These are phyloP conservation scores for Oryza meyeriana DNA, from an alignment of 176 grass and related monocot species.

Conservation along the genomic window DNA sequence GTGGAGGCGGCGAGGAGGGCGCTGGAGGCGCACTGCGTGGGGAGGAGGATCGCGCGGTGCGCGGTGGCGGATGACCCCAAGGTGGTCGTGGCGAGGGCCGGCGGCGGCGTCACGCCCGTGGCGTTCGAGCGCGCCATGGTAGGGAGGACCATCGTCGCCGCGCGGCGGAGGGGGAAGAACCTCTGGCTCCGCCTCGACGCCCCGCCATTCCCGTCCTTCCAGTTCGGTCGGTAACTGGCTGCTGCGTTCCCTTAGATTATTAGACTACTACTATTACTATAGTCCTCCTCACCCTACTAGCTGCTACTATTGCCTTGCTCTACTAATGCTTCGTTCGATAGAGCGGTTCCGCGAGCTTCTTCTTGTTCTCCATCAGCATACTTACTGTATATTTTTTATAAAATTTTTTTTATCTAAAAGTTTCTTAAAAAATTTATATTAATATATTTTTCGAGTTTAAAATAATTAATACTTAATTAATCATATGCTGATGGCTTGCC, in stretches of 20 bases:
- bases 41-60: constrained; percentile 60
- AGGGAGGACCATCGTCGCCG: constrained; percentile 64
- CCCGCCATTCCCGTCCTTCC: constrained; percentile 87
- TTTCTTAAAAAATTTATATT: too few species aligned
- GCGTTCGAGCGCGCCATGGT: constrained; percentile 60
- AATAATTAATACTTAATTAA: too few species aligned
- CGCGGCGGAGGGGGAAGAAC: constrained; percentile 72
- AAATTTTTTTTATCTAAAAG: too few species aligned
- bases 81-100: constrained; percentile 45
- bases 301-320: neutral
- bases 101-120: constrained; percentile 21
- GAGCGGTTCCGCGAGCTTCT: too few species aligned
- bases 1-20: constrained; percentile 87
- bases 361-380: too few species aligned
- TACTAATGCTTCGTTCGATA: too few species aligned
- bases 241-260: neutral
- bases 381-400: too few species aligned
- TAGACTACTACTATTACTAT: too few species aligned
- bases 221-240: constrained; percentile 61
- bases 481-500: too few species aligned
- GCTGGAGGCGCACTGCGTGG: constrained; percentile 73
- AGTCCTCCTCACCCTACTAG: neutral
- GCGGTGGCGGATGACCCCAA: constrained; percentile 61
- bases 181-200: constrained; percentile 88
- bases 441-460: too few species aligned